Conservation (phyloP, 1,284 basidiomycete species). For the Ustilago esculenta region DNA sequence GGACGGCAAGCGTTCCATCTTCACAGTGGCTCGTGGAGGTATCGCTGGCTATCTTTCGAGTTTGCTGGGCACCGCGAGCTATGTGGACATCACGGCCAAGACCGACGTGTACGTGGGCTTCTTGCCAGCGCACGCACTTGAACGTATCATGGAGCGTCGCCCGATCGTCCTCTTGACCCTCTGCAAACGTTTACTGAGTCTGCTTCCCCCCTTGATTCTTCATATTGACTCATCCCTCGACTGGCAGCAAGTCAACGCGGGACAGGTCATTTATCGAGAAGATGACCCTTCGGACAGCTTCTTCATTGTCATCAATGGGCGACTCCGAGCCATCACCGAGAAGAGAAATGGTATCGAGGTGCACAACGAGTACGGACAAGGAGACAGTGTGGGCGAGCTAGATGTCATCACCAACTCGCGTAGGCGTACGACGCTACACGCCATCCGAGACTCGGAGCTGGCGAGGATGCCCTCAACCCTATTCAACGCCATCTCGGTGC, state of each 20-base stretch:
- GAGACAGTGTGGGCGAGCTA: constrained; percentile 77
- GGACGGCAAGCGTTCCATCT: constrained; percentile 70
- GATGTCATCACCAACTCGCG: constrained; percentile 95
- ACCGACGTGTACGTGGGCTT: constrained; percentile 97
- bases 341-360: constrained; percentile 76
- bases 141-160: constrained; percentile 87
- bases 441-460: constrained; percentile 97
- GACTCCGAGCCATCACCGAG: constrained; percentile 80
- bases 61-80: constrained; percentile 88
- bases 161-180: constrained; percentile 95
- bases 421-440: constrained; percentile 89
- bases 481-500: constrained; percentile 84
- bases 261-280: constrained; percentile 88
- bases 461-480: constrained; percentile 96
- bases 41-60: constrained; percentile 98
- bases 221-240: constrained; percentile 97
- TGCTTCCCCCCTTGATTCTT: constrained; percentile 91
- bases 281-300: constrained; percentile 91
- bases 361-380: constrained; percentile 92
- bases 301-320: constrained; percentile 96
- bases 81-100: constrained; percentile 95
- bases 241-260: constrained; percentile 96
- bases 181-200: constrained; percentile 92
- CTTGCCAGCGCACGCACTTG: constrained; percentile 85
- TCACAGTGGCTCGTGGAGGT: constrained; percentile 89